These are phyloP conservation scores for Cordia subcordata DNA, from an alignment of 257 asterid genomes.

Conservation along the genomic window DNA sequence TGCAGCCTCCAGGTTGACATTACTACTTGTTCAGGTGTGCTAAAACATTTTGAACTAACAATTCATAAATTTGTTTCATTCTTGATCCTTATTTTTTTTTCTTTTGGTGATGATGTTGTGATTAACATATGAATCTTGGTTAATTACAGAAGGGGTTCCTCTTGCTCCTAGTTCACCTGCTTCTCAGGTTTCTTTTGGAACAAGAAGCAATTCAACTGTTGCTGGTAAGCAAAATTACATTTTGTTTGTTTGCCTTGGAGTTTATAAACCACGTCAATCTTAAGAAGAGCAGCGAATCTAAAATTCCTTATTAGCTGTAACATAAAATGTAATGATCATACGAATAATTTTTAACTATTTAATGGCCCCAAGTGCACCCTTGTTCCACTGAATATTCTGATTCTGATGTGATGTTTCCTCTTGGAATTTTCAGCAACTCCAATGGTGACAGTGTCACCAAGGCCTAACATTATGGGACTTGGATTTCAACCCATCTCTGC, in stretches of 20 bases:
- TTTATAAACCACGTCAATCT: not conserved
- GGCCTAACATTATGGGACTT: slow-evolving; percentile 31
- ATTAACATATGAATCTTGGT: slow-evolving; percentile 3
- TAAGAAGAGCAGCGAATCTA: no score
- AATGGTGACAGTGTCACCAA: slow-evolving; percentile 28
- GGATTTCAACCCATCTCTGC: slow-evolving; percentile 29
- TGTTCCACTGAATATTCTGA: no score
- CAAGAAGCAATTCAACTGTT: slow-evolving; percentile 39
- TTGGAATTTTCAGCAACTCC: slow-evolving; percentile 56
- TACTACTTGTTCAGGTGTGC: slow-evolving; percentile 48
- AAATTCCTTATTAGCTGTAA: no score
- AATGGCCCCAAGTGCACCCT: no score
- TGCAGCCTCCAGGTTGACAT: slow-evolving; percentile 36
- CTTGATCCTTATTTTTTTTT: not conserved
- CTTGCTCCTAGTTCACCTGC: slow-evolving; percentile 39
- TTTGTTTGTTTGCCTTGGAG: not conserved
- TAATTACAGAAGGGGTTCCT: slow-evolving; percentile 24
- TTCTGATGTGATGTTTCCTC: not conserved
- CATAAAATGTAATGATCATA: no score
- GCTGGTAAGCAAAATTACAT: slow-evolving; percentile 28
- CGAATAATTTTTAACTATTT: no score
- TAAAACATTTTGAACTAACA: no score
- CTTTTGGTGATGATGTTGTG: not conserved
- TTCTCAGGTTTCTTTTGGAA: slow-evolving; percentile 42
- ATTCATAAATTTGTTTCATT: not conserved